Evolutionary conservation across 1,139 yeast genomes (phyloP), one percentile per base, ranked within the genome.

Genomic region (Martiniozyma asiatica): DNA sequence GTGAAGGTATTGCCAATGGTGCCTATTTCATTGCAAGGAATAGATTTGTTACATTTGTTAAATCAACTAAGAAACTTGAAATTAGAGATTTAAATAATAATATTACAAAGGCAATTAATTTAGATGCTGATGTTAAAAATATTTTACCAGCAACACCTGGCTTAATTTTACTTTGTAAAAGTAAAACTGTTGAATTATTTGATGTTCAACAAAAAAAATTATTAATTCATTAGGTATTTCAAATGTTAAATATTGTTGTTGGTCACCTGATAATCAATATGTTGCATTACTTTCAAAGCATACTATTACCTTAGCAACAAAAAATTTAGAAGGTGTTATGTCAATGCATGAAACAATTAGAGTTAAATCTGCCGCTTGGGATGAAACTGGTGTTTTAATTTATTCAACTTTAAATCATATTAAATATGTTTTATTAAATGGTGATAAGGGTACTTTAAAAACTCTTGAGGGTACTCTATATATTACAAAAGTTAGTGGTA

Each of bases 281-380:
- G 69, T 87, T 43, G 98, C 98, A 2, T 63, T 92, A 36, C 66
- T 87, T 53, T 76, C 94, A 17, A 92, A 89, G 53, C 99, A 92
- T 58, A 80, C 93, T 18, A 81, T 92, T 44, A 80, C 94, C 8
- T 75, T 89, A 47, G 94, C 84, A 20, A 78, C 73, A 47, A 79
- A 73, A 53, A 76, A 74, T 42, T 67, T 89, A 47, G 85, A 84
- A 51, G 61, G 76, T 40, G 65, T 85, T 25, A 77, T 89, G 32
- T 76, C 94, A 5, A 68, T 87, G 71, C 97, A 87, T 53, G 99
- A 92, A 60, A 89, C 98, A 5, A 89, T 92, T 44, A 70, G 98
- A 56, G 84, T 92, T 49, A 92, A 92, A 63, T 78, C 94, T 60
- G 97, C 96, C 29, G 85, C 94, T 9, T 92, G 97, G 97, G 98